A percentile compares a stretch with the other conserved stretches of the same genome.
Evolutionary conservation across 1,284 basidiomycete species (phyloP).

Genomic region (Jaminaea rosea): DNA sequence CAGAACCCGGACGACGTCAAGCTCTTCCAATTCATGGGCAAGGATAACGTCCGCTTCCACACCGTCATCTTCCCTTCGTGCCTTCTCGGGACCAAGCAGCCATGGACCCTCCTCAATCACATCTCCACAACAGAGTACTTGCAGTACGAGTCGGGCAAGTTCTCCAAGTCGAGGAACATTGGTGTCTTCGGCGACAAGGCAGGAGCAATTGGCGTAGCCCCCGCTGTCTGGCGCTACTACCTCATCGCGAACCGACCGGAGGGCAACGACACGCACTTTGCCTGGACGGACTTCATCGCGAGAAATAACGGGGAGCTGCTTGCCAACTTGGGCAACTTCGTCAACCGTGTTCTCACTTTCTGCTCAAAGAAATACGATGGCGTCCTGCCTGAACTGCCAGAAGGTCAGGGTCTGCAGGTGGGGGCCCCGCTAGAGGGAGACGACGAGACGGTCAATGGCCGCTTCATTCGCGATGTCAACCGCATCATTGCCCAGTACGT

Average conservation of each 20-base stretch:
- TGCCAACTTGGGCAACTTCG: constrained; percentile 97
- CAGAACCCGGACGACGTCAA: constrained; percentile 81
- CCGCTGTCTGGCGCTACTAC: constrained; percentile 96
- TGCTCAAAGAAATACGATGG: constrained; percentile 70
- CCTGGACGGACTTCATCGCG: constrained; percentile 88
- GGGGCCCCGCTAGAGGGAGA: constrained; percentile 13
- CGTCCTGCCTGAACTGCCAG: constrained; percentile 53
- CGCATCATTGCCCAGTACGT: constrained; percentile 69
- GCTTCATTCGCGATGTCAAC: constrained; percentile 74
- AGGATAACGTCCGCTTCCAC: constrained; percentile 83
- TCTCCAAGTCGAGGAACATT: constrained; percentile 92
- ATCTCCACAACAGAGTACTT: constrained; percentile 94
- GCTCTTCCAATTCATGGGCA: constrained; percentile 91
- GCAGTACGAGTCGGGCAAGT: constrained; percentile 98
- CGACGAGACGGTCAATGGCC: constrained; percentile 18
- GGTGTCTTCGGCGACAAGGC: constrained; percentile 96
- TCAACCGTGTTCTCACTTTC: constrained; percentile 90
- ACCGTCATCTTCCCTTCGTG: constrained; percentile 90
- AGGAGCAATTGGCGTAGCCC: constrained; percentile 79
- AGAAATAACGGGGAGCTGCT: constrained; percentile 89
- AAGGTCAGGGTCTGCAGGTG: constrained; percentile 21
- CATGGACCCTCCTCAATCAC: constrained; percentile 92
- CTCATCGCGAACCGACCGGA: constrained; percentile 87
- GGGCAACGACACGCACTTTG: constrained; percentile 88
- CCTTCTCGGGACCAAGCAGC: constrained; percentile 75